Percentiles rank a stretch among this genome's conserved stretches.
Evolutionary conservation across 352 stramenopile species (phyloP).

Genomic region (Globisporangium abappressorium): DNA sequence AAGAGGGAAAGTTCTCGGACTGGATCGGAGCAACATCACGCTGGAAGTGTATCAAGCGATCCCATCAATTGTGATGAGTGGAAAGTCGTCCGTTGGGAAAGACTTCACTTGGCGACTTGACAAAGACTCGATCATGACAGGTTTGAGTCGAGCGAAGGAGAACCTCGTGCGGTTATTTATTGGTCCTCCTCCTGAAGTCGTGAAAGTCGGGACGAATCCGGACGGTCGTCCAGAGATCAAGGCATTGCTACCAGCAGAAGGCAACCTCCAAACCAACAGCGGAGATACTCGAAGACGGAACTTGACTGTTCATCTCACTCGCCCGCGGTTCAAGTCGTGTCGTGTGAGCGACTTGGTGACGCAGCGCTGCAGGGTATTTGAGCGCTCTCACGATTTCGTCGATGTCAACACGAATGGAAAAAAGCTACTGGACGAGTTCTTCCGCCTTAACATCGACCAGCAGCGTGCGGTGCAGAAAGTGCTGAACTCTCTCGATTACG

Average conservation of each 20-base stretch:
- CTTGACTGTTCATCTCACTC: constrained; percentile 59
- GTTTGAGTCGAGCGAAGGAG: constrained; percentile 68
- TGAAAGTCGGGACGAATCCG: constrained; percentile 37
- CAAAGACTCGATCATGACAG: constrained; percentile 65
- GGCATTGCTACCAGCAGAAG: constrained; percentile 18
- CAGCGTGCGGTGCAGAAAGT: constrained; percentile 68
- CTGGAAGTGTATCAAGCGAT: constrained; percentile 61
- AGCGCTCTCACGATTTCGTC: background rate
- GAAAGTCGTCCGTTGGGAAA: constrained; percentile 55
- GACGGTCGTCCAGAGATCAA: constrained; percentile 32
- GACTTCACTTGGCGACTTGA: constrained; percentile 75
- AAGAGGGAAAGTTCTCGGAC: constrained; percentile 39
- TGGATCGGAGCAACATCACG: constrained; percentile 46
- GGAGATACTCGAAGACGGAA: constrained; percentile 55
- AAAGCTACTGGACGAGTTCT: constrained; percentile 47
- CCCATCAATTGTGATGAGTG: constrained; percentile 50
- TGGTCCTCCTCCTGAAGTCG: constrained; percentile 39
- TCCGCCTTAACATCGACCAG: constrained; percentile 75
- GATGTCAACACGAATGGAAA: constrained; percentile 17
- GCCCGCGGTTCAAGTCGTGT: constrained; percentile 58
- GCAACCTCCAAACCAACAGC: constrained; percentile 15
- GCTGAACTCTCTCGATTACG: constrained; percentile 92
- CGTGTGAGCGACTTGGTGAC: constrained; percentile 39
- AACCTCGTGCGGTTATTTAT: constrained; percentile 77
- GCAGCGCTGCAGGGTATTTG: constrained; percentile 25